These are phyloP conservation scores for Phaffia australis DNA, from an alignment of 768 basidiomycete species.

Conservation along the genomic window DNA sequence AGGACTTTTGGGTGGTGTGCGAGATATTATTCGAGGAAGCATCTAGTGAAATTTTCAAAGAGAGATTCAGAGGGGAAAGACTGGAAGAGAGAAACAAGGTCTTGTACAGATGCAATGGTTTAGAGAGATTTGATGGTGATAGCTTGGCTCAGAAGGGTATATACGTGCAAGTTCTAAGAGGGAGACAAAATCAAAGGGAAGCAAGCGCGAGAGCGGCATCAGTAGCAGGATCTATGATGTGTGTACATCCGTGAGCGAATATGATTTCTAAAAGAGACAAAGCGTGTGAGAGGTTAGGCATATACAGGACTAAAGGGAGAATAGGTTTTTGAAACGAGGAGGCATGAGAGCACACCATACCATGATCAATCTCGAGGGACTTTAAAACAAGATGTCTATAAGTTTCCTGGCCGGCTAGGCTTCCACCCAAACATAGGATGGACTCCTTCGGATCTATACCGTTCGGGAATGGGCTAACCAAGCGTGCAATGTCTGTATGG, in stretches of 20 bases:
- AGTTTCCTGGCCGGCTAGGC: conserved; percentile 9
- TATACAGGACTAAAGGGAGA: too few species aligned
- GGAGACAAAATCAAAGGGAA: too few species aligned
- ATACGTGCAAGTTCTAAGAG: too few species aligned
- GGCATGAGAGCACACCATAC: not conserved
- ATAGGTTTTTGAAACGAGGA: too few species aligned
- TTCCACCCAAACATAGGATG: conserved; percentile 18
- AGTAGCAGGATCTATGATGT: conserved; percentile 11
- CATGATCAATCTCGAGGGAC: conserved; percentile 7
- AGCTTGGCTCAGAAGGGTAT: too few species aligned
- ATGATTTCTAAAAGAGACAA: not conserved
- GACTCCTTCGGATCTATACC: conserved; percentile 13
- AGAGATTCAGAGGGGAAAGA: too few species aligned
- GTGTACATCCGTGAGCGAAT: conserved; percentile 14
- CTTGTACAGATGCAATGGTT: too few species aligned
- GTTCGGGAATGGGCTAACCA: not conserved
- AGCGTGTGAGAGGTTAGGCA: too few species aligned
- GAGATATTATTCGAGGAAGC: conserved; percentile 14
- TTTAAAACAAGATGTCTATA: conserved; percentile 12
- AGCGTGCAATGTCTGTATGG: conserved; percentile 1
- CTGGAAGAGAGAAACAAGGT: too few species aligned
- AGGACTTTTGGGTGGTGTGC: conserved; percentile 5
- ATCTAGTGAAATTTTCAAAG: too few species aligned
- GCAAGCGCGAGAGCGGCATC: conserved; percentile 4
- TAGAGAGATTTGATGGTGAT: too few species aligned